These are phyloP conservation scores for Penicillium paradoxum DNA, from an alignment of 495 filamentous ascomycete species.

Conservation along the genomic window DNA sequence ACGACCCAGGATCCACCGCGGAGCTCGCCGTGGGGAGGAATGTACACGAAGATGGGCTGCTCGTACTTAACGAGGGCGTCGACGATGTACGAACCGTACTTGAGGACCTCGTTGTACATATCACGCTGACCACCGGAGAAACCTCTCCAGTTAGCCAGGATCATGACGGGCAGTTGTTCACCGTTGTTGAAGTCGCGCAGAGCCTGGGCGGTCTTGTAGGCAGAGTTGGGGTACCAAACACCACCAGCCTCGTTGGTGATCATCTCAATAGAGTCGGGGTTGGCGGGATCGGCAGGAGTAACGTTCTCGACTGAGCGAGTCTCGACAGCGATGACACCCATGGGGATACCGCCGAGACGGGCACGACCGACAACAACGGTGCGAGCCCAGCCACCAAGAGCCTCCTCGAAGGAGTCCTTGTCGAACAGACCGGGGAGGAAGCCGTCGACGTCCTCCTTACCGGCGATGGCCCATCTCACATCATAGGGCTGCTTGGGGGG, in stretches of 20 bases:
- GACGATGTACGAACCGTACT: constrained; percentile 98
- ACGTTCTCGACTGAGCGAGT: constrained; percentile 94
- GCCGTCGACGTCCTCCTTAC: constrained; percentile 81
- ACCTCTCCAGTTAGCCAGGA: constrained; percentile 98
- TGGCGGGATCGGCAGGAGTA: constrained; percentile 95
- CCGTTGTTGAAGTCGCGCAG: constrained; percentile 99
- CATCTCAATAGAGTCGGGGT: constrained; percentile 96
- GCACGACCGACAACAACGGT: constrained; percentile 97
- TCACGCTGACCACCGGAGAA: constrained; percentile 99
- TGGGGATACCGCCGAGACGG: constrained; percentile 92
- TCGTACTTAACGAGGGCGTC: constrained; percentile 97
- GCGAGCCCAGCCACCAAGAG: constrained; percentile 92
- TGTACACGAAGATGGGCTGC: constrained; percentile 98
- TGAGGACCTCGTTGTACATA: constrained; percentile 99
- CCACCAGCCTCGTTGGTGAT: constrained; percentile 90
- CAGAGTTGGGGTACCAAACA: constrained; percentile 99
- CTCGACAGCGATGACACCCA: constrained; percentile 98
- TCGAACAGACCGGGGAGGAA: constrained; percentile 94
- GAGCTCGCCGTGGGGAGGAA: constrained; percentile 92
- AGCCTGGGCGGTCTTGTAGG: constrained; percentile 98
- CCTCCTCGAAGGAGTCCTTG: constrained; percentile 92
- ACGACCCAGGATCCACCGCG: constrained; percentile 99
- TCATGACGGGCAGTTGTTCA: constrained; percentile 97
- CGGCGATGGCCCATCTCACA: constrained; percentile 85
- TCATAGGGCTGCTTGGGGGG: constrained; percentile 88